phyloP scores from a whole-genome alignment of 1,139 yeast species.

The Yarrowia galli region DNA sequence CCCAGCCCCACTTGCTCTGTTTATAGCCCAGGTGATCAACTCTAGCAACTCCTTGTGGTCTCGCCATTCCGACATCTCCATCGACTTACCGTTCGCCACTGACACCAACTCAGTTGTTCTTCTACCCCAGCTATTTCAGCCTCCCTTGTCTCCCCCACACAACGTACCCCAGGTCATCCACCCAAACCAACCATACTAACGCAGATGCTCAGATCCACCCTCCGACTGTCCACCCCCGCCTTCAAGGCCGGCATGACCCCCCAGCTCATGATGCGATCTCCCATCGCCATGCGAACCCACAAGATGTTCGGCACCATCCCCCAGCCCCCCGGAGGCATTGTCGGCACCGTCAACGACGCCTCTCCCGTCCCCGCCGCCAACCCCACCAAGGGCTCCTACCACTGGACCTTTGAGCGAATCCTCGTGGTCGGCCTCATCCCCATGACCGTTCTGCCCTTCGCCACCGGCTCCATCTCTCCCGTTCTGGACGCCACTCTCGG shows the following conservation, averaged over 20 bases:
- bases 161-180: no score
- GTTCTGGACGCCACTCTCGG: conserved; percentile 73
- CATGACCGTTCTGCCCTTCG: conserved; percentile 72
- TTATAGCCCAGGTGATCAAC: no score
- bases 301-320: conserved; percentile 54
- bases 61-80: no score
- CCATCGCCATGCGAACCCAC: conserved; percentile 48
- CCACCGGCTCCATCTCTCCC: conserved; percentile 67
- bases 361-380: conserved; percentile 67
- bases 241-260: conserved; percentile 31
- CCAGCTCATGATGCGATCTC: conserved; percentile 7
- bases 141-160: no score
- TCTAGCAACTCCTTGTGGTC: no score
- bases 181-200: conserved; percentile 16
- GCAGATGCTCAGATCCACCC: conserved; percentile 32
- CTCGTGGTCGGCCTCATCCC: conserved; percentile 78
- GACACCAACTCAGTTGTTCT: no score
- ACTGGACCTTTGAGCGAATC: conserved; percentile 84
- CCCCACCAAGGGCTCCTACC: conserved; percentile 79
- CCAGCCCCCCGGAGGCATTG: conserved; percentile 54
- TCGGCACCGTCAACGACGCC: conserved; percentile 84
- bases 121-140: no score
- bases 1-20: no score
- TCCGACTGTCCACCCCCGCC: conserved; percentile 36
- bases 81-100: no score